Base-by-base conservation (phyloP, 345 rosid species). In the Ceriops tagal region DNA sequence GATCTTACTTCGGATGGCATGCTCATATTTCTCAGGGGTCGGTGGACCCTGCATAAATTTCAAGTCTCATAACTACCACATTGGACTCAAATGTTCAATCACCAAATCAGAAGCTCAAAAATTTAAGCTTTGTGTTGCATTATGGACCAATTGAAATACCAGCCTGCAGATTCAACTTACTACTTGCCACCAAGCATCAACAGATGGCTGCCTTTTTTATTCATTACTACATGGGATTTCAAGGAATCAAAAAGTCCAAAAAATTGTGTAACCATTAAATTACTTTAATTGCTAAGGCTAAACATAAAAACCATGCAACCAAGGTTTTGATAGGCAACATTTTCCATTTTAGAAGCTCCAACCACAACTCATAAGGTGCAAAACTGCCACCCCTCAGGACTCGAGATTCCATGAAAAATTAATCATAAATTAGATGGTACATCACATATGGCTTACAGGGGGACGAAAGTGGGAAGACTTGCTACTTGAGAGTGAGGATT, bases 11-110 rank as follows among this genome's bases (percentile, higher is more conserved):
- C 88, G 81, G 71, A 77, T 73, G 0, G 77, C 76, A 71, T 83
- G 82, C 73, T 92, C 96, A 24, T 78, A 80, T 57, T 95, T 92
- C 75, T 92, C 93, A 5, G 93, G 93, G 28, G 99, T 95, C 22
- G 87, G 85, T 57, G 93, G 99, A 64, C 93, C 92, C 97, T 95
- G 78, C 28, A 68, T 43, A 53, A 5, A 31, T 7, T 13, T 5
- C 39, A 39, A 37, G 26, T 21, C 11, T 22, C 26, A 16, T 58
- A 43, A 13, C 13, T 49, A 27, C 3, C 6, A 31, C 3, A 28
- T 37, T n/a, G 30, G 31, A 58, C 31, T 21, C 35, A 6, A 5
- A 65, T 8, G 15, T 19, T 56, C 59, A 24, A 56, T 21, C 4
- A 43, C 49, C 34, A 4, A 46, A 19, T 60, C 2, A 11, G 30